A percentile compares a stretch with the other conserved stretches of the same genome.
Conservation (phyloP, 73 alveolate species). For the Paramecium sonneborni region DNA sequence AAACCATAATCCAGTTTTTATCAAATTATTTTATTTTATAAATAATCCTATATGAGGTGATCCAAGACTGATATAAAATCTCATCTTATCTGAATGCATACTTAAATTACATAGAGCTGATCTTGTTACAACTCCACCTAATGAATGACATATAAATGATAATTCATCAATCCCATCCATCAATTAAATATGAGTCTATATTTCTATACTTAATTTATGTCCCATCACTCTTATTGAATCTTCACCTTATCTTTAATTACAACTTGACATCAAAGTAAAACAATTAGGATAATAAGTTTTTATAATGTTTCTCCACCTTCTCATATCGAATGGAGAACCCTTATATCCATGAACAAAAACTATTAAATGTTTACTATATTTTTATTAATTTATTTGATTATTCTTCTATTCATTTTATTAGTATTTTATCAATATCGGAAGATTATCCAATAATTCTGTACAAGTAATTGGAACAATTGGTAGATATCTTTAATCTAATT, state of each 20-base stretch:
- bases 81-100: conserved; percentile 80
- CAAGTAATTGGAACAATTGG: neutral
- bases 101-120: conserved; percentile 83
- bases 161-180: conserved; percentile 51
- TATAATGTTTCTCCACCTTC: neutral
- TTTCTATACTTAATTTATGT: neutral
- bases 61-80: conserved; percentile 82
- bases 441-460: neutral
- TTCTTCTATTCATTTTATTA: neutral
- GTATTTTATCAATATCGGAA: neutral
- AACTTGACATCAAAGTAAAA: neutral
- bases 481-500: neutral
- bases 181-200: neutral
- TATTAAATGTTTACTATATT: neutral
- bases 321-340: neutral
- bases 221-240: neutral
- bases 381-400: neutral
- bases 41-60: conserved; percentile 94
- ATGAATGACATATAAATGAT: conserved; percentile 90
- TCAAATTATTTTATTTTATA: conserved; percentile 76
- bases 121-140: conserved; percentile 92
- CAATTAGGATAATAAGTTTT: neutral
- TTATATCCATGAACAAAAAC: conserved; percentile 17
- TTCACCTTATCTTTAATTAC: neutral
- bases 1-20: conserved; percentile 95